Percentiles rank a stretch among this genome's conserved stretches.
phyloP scores from a whole-genome alignment of 768 basidiomycete species.

The Termitomyces sp. region DNA sequence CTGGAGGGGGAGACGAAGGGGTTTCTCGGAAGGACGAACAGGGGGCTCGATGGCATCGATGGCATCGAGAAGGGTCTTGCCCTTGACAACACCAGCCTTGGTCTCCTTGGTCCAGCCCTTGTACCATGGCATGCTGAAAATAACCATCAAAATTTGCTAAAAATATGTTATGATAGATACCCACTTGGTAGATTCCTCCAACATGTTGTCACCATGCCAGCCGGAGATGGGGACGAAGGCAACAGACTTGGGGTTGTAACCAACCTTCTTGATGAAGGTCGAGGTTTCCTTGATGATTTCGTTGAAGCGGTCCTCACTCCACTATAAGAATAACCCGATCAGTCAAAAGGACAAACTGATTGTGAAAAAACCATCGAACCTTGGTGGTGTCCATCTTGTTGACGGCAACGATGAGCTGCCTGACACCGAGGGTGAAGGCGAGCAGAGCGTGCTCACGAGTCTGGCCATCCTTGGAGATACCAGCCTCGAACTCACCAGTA shows the following conservation, averaged over 20 bases:
- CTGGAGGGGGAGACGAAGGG: conserved; percentile 99
- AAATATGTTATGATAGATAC: conserved; percentile 18
- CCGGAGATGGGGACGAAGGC: conserved; percentile 99
- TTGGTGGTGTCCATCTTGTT: conserved; percentile 99
- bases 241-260: conserved; percentile 98
- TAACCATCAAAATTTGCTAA: conserved; percentile 10
- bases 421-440: conserved; percentile 99
- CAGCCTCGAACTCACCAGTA: conserved; percentile 99
- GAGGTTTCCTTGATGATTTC: conserved; percentile 99
- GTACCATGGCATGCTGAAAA: conserved; percentile 92
- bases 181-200: conserved; percentile 95
- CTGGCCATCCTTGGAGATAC: conserved; percentile 99
- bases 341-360: not conserved
- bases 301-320: conserved; percentile 99
- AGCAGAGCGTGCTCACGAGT: conserved; percentile 99
- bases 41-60: conserved; percentile 99
- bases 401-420: conserved; percentile 99
- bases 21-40: conserved; percentile 95
- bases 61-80: conserved; percentile 99
- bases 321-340: conserved; percentile 41
- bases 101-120: conserved; percentile 99
- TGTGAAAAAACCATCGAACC: conserved; percentile 31
- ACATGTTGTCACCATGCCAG: conserved; percentile 99
- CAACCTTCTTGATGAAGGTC: conserved; percentile 99
- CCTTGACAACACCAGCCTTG: conserved; percentile 91